These are phyloP conservation scores for Porogramme epimiltina DNA, from an alignment of 1,284 basidiomycete genomes.

Conservation along the genomic window DNA sequence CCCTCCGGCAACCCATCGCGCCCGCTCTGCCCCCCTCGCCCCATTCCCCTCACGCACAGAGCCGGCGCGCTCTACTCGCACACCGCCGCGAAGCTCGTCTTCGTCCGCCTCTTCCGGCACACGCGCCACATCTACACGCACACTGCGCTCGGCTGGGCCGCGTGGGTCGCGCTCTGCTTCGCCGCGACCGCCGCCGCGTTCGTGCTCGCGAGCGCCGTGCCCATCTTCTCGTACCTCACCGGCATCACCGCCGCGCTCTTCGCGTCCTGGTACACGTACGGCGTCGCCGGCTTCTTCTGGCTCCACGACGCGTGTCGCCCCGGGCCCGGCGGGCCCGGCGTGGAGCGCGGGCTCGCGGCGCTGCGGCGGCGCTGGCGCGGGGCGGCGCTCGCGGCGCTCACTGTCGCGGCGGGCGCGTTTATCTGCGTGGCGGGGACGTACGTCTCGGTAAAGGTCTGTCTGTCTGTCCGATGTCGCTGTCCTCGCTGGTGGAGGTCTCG, in stretches of 20 bases:
- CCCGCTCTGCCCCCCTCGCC: neutral
- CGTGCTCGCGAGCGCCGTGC: constrained; percentile 56
- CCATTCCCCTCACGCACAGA: constrained; percentile 25
- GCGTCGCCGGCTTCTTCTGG: constrained; percentile 59
- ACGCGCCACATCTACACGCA: constrained; percentile 59
- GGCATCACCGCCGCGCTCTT: constrained; percentile 57
- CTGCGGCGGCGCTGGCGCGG: constrained; percentile 36
- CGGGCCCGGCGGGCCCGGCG: neutral
- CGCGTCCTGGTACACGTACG: constrained; percentile 61
- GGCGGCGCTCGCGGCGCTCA: constrained; percentile 41
- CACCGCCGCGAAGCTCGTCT: constrained; percentile 60
- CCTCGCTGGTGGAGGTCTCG: neutral
- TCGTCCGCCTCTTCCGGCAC: constrained; percentile 61
- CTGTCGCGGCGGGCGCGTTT: constrained; percentile 51
- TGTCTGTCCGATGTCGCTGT: neutral
- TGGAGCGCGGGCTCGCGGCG: constrained; percentile 35
- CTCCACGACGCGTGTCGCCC: constrained; percentile 39
- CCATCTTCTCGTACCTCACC: constrained; percentile 56
- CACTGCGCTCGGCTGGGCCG: constrained; percentile 57
- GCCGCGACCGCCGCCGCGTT: constrained; percentile 48
- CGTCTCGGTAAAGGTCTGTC: constrained; percentile 47
- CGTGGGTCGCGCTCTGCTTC: constrained; percentile 53
- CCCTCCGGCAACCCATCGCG: too few species aligned
- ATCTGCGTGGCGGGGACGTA: constrained; percentile 57
- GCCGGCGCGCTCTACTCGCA: constrained; percentile 52